Base-by-base conservation (phyloP, 1,139 yeast genomes). In the Geotrichum citri-aurantii region DNA sequence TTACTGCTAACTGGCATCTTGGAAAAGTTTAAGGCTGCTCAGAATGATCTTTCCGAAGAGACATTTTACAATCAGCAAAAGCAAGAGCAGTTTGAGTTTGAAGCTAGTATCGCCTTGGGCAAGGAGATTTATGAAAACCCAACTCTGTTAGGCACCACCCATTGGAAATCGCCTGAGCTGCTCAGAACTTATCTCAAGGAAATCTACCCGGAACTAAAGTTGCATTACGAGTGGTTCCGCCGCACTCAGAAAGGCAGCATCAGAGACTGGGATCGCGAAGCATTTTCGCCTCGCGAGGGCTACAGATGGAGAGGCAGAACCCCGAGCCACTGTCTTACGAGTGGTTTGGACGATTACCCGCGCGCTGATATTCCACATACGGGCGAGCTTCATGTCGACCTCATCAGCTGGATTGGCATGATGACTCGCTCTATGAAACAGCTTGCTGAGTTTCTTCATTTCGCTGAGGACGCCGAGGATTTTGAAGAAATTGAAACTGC, bases 251-350 rank as follows among this genome's bases (percentile, higher is more conserved):
- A 74, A 55, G 98, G 97, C 1, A 84, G 80, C 62, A 69, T 83
- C 17, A 84, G 81, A n/a, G 92, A 86, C 59, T 88, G 85, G 72
- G 90, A 81, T 44, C 81, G 96, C 62, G 79, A 81, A 10, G 75
- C 81, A 4, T 75, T 74, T 48, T 76, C 82, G 0, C 67, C 72
- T 8, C 79, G 78, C 54, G 95, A 88, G 68, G 88, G 85, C 0
- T 93, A 88, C 71, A 79, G 97, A 68, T 93, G 99, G 99, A 81
- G 92, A 62, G 99, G 98, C 2, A 81, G 98, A 63, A 89, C 97
- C 0, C 76, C 79, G 26, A 81, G 85, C 3, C 97, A 89, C 69
- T 88, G 96, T 69, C 77, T 93, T 59, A 95, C 99, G 1, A 87
- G 96, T 73, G 99, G 99, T 0, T 71, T 93, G 49, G 99, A 93